Base-by-base conservation (phyloP, 129 eudicot genomes). In the Sambucus nigra region DNA sequence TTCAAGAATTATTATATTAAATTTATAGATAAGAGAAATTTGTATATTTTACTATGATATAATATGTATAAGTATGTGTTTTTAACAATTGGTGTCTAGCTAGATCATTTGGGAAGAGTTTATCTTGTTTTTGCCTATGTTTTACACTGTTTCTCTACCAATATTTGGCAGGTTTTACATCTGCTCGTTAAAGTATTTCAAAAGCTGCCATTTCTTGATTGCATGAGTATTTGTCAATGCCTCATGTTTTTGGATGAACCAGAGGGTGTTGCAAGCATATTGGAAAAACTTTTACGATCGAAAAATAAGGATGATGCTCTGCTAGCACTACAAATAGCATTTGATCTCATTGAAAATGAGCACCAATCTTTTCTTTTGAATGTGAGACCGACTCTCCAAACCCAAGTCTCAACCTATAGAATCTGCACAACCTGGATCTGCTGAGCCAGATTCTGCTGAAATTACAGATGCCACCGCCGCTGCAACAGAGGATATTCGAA, bases 191-290 rank as follows among this genome's bases (percentile, higher is more conserved):
- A 80, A 72, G 86, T 81, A 9, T 82, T 76, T 60, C 80, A 91
- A 55, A 79, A 82, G 74, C 61, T 79, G 60, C 77, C 89, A n/a
- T 81, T 94, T 55, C 98, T 95, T 15, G 95, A 91, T 70, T 91
- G 81, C 66, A 57, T 91, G 39, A 85, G 88, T 69, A 85, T 91
- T 33, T 91, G 98, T 57, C 98, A 91, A 71, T 75, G 95, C 53
- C 86, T 91, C 26, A 91, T 91, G 98, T 91, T 91, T 68, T 61
- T 91, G 51, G 88, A 85, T 67, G 77, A 91, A 60, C 98, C 95
- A 1, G 84, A 76, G 31, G 89, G 81, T 16, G 95, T 91, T 64
- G 88, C 91, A 15, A 69, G 60, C 79, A 80, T 91, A 48, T 79
- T 91, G 35, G 95, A 85, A 70, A 82, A 85, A 38, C 95, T 91